Base-by-base conservation (phyloP, 177 flowering plant genomes). In the Vitis hybrid region DNA sequence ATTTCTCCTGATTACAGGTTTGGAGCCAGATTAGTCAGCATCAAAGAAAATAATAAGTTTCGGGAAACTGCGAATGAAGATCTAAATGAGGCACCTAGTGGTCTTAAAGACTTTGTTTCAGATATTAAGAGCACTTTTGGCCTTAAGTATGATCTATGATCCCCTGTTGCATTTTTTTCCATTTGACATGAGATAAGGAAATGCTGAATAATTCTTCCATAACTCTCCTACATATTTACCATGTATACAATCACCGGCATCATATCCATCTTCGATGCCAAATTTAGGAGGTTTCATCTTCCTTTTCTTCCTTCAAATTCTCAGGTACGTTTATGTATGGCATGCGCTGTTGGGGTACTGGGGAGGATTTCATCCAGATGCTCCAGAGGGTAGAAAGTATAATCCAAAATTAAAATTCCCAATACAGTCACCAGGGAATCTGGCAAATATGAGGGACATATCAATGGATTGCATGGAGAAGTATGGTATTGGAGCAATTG, bases 321-420 rank as follows among this genome's bases (percentile, higher is more conserved):
- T 64, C 81, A 87, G 90, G 80, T 89, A 85, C n/a, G 83, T 85
- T 26, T 89, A 87, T 63, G 82, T 83, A 34, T 83, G 86, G 86
- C 88, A 85, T 74, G 86, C 88, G 12, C 70, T 85, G 55, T 75
- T 82, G 82, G 86, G 86, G 18, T 81, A 83, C 61, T 85, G 86
- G 86, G 85, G 86, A 30, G 88, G 86, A 59, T 72, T 83, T 64
- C 75, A 79, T 60, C 86, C 82, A 68, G 70, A 74, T 26, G 30
- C 30, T 26, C 30, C 30, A 19, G 82, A 52, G 54, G 78, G 76
- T 26, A 67, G 79, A 45, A 80, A 80, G 59, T 88, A 85, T 66
- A 82, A 79, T 67, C 79, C 89, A 23, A 73, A 67, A 62, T 62
- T 88, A 40, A 80, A 64, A 56, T 82, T 74, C 74, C 92, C 87